Percentiles rank a stretch among this genome's conserved stretches.
These are phyloP conservation scores for Megacollybia platyphylla DNA, from an alignment of 1,284 basidiomycete genomes.

Conservation along the genomic window DNA sequence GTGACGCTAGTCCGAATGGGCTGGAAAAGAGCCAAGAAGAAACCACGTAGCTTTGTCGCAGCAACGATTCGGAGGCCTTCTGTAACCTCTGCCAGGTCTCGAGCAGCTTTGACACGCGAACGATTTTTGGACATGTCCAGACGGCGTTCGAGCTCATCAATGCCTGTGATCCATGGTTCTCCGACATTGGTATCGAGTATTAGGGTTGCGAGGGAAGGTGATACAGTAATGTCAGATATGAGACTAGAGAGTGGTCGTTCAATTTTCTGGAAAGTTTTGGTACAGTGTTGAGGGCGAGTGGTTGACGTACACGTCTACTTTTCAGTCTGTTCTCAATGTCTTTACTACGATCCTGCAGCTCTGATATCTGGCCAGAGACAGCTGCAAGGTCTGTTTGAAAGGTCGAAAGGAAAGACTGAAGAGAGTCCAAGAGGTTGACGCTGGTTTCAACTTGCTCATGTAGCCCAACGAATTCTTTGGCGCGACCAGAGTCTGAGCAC, in stretches of 20 bases:
- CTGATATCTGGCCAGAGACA: slow-evolving; percentile 91
- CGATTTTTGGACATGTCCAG: slow-evolving; percentile 60
- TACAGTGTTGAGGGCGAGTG: slow-evolving; percentile 1
- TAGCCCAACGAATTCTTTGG: slow-evolving; percentile 69
- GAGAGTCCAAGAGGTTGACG: slow-evolving; percentile 66
- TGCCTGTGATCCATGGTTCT: slow-evolving; percentile 74
- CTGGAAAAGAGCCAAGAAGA: slow-evolving; percentile 75
- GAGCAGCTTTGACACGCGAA: slow-evolving; percentile 72
- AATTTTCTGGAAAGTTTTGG: slow-evolving; percentile 50
- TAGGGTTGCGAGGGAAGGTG: slow-evolving; percentile 67
- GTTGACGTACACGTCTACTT: slow-evolving; percentile 57
- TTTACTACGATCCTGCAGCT: slow-evolving; percentile 82
- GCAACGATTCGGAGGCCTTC: slow-evolving; percentile 83
- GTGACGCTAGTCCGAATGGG: slow-evolving; percentile 78
- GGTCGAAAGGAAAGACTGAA: slow-evolving; percentile 85
- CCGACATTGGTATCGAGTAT: slow-evolving; percentile 78
- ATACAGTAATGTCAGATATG: slow-evolving; percentile 70
- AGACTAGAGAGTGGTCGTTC: slow-evolving; percentile 79
- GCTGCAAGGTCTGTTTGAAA: slow-evolving; percentile 90
- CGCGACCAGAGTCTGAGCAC: slow-evolving; percentile 15
- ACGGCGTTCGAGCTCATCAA: slow-evolving; percentile 70
- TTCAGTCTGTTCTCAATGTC: slow-evolving; percentile 82
- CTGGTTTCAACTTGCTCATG: slow-evolving; percentile 82
- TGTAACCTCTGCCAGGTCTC: slow-evolving; percentile 70
- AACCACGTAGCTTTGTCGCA: slow-evolving; percentile 78